Percentiles rank a stretch among this genome's conserved stretches.
phyloP scores from a whole-genome alignment of 495 filamentous ascomycete genomes.

The Penicillium coprophilum region DNA sequence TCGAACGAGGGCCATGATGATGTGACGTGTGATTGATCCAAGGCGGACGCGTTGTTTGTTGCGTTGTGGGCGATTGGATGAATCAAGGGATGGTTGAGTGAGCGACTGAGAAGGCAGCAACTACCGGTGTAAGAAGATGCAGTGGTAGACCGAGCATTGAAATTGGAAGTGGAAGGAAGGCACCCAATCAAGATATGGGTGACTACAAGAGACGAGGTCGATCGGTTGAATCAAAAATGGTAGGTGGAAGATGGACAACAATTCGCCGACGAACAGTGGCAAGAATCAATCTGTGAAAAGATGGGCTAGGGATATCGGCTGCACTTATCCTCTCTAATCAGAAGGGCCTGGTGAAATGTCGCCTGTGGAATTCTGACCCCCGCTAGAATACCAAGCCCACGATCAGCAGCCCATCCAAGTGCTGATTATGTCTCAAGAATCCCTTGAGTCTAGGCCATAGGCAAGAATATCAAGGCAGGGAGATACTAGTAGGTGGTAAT shows the following conservation, averaged over 20 bases:
- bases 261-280: background rate
- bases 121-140: background rate
- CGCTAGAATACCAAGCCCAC: constrained; percentile 12
- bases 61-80: constrained; percentile 3
- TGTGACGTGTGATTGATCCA: background rate
- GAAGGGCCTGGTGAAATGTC: constrained; percentile 15
- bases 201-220: background rate
- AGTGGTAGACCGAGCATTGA: background rate
- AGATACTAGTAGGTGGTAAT: background rate
- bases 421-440: background rate
- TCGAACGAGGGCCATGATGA: constrained; percentile 46
- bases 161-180: background rate
- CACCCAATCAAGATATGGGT: background rate
- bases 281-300: background rate
- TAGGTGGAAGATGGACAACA: background rate
- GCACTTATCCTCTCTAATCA: constrained; percentile 19
- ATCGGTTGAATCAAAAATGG: background rate
- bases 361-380: constrained; percentile 13
- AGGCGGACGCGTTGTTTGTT: background rate
- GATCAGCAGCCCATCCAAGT: constrained; percentile 2
- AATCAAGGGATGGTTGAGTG: background rate
- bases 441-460: background rate
- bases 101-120: background rate
- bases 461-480: background rate
- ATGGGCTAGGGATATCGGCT: constrained; percentile 9